A percentile compares a stretch with the other conserved stretches of the same genome.
Conservation (phyloP, 306 rosid genomes). For the Vigna unguiculata region DNA sequence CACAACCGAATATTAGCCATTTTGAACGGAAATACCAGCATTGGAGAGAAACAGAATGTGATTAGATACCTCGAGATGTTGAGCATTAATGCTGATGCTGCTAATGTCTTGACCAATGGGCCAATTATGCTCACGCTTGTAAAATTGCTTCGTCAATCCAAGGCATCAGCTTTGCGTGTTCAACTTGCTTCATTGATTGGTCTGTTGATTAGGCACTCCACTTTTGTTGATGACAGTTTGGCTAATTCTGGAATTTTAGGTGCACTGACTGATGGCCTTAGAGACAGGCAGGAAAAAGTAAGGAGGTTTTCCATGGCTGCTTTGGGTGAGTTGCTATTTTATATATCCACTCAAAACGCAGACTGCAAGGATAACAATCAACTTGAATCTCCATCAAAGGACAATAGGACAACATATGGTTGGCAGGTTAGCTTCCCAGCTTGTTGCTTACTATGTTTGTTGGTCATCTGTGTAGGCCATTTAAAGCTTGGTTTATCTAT, state of each 20-base stretch:
- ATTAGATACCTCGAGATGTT: conserved; percentile 91
- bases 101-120: conserved; percentile 96
- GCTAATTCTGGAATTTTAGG: conserved; percentile 90
- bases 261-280: conserved; percentile 86
- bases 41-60: conserved; percentile 89
- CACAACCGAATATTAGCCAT: conserved; percentile 67
- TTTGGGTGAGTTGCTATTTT: conserved; percentile 91
- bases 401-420: conserved; percentile 60
- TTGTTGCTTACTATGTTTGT: conserved; percentile 32
- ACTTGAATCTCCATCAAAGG: conserved; percentile 85
- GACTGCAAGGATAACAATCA: conserved; percentile 69
- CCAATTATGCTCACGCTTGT: conserved; percentile 90
- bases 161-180: conserved; percentile 83
- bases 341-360: conserved; percentile 87
- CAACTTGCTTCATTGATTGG: conserved; percentile 96
- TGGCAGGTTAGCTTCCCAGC: conserved; percentile 85
- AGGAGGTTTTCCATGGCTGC: conserved; percentile 99
- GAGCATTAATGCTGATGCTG: conserved; percentile 89
- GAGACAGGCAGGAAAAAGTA: conserved; percentile 95
- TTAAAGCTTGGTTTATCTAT: conserved; percentile 40
- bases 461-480: conserved; percentile 33
- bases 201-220: conserved; percentile 89
- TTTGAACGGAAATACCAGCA: conserved; percentile 74
- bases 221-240: conserved; percentile 81
- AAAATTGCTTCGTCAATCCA: conserved; percentile 88